phyloP scores from a whole-genome alignment of 73 alveolate species.

The Tetrahymena borealis region DNA sequence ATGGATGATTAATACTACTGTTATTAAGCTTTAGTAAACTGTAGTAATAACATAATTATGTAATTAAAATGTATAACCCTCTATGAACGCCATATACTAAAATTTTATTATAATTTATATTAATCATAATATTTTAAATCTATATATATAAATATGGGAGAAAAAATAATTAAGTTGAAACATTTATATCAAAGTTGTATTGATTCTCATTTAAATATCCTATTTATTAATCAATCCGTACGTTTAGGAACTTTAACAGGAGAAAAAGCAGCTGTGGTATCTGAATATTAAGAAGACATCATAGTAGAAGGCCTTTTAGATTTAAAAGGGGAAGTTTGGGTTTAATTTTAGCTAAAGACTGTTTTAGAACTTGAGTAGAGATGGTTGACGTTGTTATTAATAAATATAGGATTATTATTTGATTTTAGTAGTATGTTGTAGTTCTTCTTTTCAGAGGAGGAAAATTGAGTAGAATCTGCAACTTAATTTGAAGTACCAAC shows the following conservation, averaged over 20 bases:
- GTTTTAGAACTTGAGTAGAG: not conserved
- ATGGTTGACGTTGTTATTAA: not conserved
- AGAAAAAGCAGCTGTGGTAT: not conserved
- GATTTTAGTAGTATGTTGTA: not conserved
- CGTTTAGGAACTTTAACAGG: not conserved
- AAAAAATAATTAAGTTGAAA: not conserved
- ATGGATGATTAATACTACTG: no score
- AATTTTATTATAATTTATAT: no score
- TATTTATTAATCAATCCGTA: not conserved
- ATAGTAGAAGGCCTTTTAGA: not conserved
- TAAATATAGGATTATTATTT: not conserved
- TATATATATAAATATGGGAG: no score
- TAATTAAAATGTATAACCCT: no score
- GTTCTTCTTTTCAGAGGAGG: not conserved
- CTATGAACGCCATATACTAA: no score
- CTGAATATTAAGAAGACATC: not conserved
- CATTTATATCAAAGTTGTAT: not conserved
- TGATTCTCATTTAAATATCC: not conserved
- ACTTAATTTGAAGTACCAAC: not conserved
- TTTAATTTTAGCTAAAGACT: not conserved
- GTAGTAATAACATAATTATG: no score
- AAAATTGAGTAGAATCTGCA: not conserved
- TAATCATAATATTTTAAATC: no score
- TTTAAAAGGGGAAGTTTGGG: not conserved
- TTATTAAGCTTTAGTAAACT: no score